Evolutionary conservation across 1,284 basidiomycete genomes (phyloP).

Genomic region (Melanopsichium pennsylvanicum): DNA sequence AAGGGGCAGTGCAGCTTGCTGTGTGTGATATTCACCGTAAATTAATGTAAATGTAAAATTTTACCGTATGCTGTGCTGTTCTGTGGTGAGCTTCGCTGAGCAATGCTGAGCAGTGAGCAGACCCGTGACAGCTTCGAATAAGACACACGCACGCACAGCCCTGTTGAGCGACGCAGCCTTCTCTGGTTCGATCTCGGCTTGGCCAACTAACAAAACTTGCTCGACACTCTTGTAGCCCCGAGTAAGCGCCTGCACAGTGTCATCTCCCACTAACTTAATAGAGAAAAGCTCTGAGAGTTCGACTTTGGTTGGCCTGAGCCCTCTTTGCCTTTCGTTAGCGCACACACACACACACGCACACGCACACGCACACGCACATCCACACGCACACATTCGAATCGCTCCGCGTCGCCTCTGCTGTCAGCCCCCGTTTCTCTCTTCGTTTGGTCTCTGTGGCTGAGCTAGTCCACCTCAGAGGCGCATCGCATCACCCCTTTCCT

Average conservation of each 20-base stretch:
- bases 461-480: not conserved
- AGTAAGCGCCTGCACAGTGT: too few species aligned
- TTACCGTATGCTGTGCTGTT: not conserved
- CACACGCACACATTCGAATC: too few species aligned
- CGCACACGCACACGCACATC: too few species aligned
- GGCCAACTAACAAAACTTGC: too few species aligned
- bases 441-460: not conserved
- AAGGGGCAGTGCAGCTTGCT: constrained; percentile 6
- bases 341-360: too few species aligned
- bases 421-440: not conserved
- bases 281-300: constrained; percentile 1
- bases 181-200: not conserved
- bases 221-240: too few species aligned
- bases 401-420: too few species aligned
- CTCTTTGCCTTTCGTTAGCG: not conserved
- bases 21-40: too few species aligned
- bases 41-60: too few species aligned
- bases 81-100: not conserved
- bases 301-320: not conserved
- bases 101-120: too few species aligned
- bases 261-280: too few species aligned
- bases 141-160: constrained; percentile 18
- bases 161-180: not conserved
- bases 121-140: not conserved
- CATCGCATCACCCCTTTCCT: not conserved